Conservation (phyloP, 192 early-diverging fungal genomes). For the Diversispora epigaea region DNA sequence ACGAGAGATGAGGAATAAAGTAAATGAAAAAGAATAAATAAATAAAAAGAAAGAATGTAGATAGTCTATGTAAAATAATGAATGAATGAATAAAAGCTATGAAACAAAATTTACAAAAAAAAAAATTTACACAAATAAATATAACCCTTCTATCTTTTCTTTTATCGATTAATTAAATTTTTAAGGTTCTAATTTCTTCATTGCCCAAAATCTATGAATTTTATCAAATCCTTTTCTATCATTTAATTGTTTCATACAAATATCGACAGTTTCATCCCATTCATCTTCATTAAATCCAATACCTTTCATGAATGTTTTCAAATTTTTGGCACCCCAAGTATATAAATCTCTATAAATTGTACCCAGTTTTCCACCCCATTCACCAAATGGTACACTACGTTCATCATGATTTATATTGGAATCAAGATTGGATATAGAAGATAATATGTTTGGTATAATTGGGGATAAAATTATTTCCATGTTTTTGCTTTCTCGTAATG, state of each 20-base stretch:
- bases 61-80: too few relatives aligned
- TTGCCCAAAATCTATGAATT: slow-evolving; percentile 6
- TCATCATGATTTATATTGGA: not conserved
- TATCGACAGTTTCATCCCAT: slow-evolving; percentile 12
- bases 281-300: not conserved
- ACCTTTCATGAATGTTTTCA: slow-evolving; percentile 1
- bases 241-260: slow-evolving; percentile 10
- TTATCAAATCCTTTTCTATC: not conserved
- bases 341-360: slow-evolving; percentile 12
- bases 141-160: too few relatives aligned
- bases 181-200: too few relatives aligned
- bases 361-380: slow-evolving; percentile 14
- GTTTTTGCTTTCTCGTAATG: not conserved
- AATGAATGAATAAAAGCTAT: too few relatives aligned
- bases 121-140: too few relatives aligned
- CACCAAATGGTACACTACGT: not conserved
- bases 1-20: too few relatives aligned
- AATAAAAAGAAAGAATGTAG: too few relatives aligned
- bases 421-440: not conserved
- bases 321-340: not conserved
- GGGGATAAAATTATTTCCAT: not conserved
- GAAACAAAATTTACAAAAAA: too few relatives aligned
- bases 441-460: not conserved
- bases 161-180: too few relatives aligned
- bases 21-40: too few relatives aligned